Conservation (phyloP, 176 grass and related monocot species). For the Tillandsia fasciculata region DNA sequence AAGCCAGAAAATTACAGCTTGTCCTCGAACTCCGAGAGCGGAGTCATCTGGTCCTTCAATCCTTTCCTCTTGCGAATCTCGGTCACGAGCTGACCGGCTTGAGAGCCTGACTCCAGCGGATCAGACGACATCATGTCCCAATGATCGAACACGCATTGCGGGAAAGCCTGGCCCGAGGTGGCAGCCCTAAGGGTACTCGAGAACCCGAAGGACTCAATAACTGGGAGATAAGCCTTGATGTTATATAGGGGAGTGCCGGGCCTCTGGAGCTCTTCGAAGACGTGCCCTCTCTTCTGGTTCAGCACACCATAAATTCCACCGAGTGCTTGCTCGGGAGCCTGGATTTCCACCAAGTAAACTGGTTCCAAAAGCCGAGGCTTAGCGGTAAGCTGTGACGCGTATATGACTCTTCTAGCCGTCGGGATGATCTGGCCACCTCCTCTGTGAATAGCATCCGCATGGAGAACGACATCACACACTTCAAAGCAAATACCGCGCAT, state of each 20-base stretch:
- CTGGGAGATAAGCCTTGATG: slow-evolving; percentile 66
- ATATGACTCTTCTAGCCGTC: slow-evolving; percentile 64
- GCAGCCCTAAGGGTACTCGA: slow-evolving; percentile 28
- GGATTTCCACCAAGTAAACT: slow-evolving; percentile 72
- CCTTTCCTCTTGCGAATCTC: slow-evolving; percentile 43
- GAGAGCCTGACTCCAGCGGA: slow-evolving; percentile 23
- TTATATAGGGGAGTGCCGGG: slow-evolving; percentile 71
- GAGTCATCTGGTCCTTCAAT: slow-evolving; percentile 31
- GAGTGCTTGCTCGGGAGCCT: slow-evolving; percentile 60
- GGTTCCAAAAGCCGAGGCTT: slow-evolving; percentile 69
- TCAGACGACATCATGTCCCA: slow-evolving; percentile 33
- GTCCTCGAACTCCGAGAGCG: slow-evolving; percentile 24
- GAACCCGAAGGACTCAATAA: slow-evolving; percentile 38
- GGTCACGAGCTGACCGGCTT: slow-evolving; percentile 19
- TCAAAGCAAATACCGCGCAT: slow-evolving; percentile 83
- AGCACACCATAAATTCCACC: slow-evolving; percentile 72
- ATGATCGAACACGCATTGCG: slow-evolving; percentile 36
- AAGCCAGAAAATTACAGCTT: background rate
- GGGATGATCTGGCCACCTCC: slow-evolving; percentile 85
- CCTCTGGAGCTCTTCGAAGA: slow-evolving; percentile 72
- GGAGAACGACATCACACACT: slow-evolving; percentile 80
- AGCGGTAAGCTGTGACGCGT: slow-evolving; percentile 53
- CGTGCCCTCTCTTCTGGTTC: slow-evolving; percentile 68
- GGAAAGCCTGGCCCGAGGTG: slow-evolving; percentile 39
- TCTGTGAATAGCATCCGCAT: slow-evolving; percentile 83